A percentile compares a stretch with the other conserved stretches of the same genome.
Conservation (phyloP, 352 stramenopile species). For the Blastocystis sp. region DNA sequence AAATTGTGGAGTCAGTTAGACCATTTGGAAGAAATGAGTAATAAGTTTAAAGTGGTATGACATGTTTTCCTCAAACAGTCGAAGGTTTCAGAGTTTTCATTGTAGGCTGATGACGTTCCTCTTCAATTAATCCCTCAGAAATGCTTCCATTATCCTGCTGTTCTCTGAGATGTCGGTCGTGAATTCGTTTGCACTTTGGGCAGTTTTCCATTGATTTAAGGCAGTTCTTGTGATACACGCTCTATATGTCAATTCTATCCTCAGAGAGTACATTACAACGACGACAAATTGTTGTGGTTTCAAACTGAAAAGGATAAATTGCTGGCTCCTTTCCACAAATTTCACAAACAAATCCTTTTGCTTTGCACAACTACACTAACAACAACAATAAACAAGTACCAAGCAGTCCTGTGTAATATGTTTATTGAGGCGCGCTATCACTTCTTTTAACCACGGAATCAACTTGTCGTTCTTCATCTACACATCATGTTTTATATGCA, state of each 20-base stretch:
- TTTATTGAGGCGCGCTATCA: background rate
- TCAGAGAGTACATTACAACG: background rate
- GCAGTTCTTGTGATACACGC: conserved; percentile 34
- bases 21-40: background rate
- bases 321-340: conserved; percentile 38
- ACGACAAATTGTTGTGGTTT: conserved; percentile 5
- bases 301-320: conserved; percentile 46
- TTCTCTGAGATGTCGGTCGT: background rate
- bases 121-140: conserved; percentile 10
- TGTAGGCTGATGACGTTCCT: conserved; percentile 42
- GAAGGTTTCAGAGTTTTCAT: conserved; percentile 33
- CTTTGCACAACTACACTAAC: conserved; percentile 15
- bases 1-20: background rate
- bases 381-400: background rate
- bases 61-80: conserved; percentile 5
- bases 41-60: conserved; percentile 35
- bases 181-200: conserved; percentile 32
- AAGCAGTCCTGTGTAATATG: conserved; percentile 36
- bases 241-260: background rate
- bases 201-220: conserved; percentile 39
- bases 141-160: conserved; percentile 12
- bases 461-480: conserved; percentile 20
- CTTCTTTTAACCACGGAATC: conserved; percentile 5
- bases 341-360: conserved; percentile 48
- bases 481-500: background rate